These are phyloP conservation scores for Colletotrichum costaricense DNA, from an alignment of 2,329 filamentous ascomycete genomes.

Conservation along the genomic window DNA sequence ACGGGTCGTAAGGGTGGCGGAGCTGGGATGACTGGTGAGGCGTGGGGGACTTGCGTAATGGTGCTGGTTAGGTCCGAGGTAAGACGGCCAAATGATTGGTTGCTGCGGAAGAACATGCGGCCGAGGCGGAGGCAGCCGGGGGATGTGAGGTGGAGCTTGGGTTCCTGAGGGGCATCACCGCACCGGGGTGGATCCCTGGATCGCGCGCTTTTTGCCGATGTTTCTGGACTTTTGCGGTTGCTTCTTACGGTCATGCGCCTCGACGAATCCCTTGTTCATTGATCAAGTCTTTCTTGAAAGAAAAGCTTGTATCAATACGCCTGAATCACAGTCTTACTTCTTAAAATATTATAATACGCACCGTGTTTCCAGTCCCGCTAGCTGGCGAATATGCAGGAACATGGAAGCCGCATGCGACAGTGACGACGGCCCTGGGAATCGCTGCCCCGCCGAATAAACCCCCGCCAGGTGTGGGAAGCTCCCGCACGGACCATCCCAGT, in stretches of 20 bases:
- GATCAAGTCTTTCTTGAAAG: not conserved
- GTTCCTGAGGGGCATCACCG: not conserved
- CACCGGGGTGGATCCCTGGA: not conserved
- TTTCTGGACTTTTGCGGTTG: not conserved
- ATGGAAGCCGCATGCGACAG: not conserved
- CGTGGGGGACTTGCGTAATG: constrained; percentile 29
- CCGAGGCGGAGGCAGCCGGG: constrained; percentile 5
- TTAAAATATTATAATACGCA: not conserved
- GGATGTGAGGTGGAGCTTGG: not conserved
- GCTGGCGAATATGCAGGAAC: constrained; percentile 20
- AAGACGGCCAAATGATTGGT: not conserved
- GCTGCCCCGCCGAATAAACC: constrained; percentile 25
- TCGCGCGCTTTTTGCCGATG: not conserved
- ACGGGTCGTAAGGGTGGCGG: constrained; percentile 10
- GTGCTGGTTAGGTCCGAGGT: not conserved
- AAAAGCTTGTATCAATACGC: not conserved
- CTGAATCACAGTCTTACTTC: not conserved
- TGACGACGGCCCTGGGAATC: not conserved
- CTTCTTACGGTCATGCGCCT: not conserved
- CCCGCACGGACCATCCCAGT: constrained; percentile 12
- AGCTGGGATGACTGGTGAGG: constrained; percentile 4
- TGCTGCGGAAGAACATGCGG: constrained; percentile 1
- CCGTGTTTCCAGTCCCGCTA: not conserved
- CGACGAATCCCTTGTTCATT: not conserved
- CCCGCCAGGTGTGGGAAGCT: constrained; percentile 10